phyloP scores from a whole-genome alignment of 768 basidiomycete genomes.

The Suillus ampliporus region DNA sequence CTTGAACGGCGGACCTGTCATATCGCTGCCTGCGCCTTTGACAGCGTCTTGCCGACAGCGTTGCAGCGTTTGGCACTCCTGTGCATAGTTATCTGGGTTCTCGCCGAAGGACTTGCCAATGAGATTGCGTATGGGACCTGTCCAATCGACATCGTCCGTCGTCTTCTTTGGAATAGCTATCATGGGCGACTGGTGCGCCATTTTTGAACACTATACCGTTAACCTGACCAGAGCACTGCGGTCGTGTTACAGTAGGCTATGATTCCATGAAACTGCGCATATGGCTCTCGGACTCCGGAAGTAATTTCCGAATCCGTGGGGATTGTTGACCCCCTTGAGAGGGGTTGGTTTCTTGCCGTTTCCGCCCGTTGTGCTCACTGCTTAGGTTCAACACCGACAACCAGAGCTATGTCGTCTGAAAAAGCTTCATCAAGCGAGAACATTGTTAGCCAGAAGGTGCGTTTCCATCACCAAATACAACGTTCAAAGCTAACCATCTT shows the following conservation, averaged over 20 bases:
- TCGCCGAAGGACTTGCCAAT: conserved; percentile 95
- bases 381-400: not conserved
- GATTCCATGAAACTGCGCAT: conserved; percentile 17
- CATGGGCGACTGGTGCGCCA: conserved; percentile 86
- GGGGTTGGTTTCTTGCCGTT: conserved; percentile 4
- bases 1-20: conserved; percentile 66
- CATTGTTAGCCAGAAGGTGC: conserved; percentile 86
- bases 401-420: conserved; percentile 43
- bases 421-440: conserved; percentile 88
- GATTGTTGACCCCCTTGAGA: not conserved
- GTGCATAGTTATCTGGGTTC: conserved; percentile 84
- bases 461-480: conserved; percentile 4
- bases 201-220: conserved; percentile 29
- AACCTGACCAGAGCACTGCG: not conserved
- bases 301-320: not conserved
- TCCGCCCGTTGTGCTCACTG: not conserved
- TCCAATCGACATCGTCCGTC: conserved; percentile 98
- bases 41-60: conserved; percentile 96
- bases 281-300: not conserved
- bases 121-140: conserved; percentile 80
- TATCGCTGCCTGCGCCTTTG: conserved; percentile 93
- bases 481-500: not conserved
- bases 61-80: conserved; percentile 85
- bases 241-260: not conserved
- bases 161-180: conserved; percentile 91